A percentile compares a stretch with the other conserved stretches of the same genome.
These are phyloP conservation scores for Schizothecium vesticola DNA, from an alignment of 495 filamentous ascomycete species.

Conservation along the genomic window DNA sequence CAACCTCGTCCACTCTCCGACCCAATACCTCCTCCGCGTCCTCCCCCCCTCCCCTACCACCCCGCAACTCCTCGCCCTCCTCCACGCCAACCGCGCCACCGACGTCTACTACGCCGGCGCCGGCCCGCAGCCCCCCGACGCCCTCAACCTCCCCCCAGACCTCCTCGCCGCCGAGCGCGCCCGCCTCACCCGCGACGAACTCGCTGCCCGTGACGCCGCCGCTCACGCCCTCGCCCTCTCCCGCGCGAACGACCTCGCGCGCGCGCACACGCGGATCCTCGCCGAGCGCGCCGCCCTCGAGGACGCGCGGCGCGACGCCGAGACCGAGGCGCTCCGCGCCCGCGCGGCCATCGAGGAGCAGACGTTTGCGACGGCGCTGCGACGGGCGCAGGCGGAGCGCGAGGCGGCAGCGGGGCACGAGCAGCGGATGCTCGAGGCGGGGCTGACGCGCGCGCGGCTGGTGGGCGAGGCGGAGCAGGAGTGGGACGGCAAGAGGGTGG, in stretches of 20 bases:
- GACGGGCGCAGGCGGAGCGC: constrained; percentile 22
- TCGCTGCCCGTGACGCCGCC: constrained; percentile 31
- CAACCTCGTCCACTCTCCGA: constrained; percentile 39
- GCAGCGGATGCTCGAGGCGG: constrained; percentile 34
- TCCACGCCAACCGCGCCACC: constrained; percentile 37
- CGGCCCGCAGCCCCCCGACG: constrained; percentile 41
- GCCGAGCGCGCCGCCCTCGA: constrained; percentile 40
- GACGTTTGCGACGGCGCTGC: constrained; percentile 21
- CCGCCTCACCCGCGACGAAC: constrained; percentile 34
- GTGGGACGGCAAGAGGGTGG: constrained; percentile 32
- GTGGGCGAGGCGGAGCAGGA: constrained; percentile 38
- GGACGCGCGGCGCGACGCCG: constrained; percentile 37
- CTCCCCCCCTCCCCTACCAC: constrained; percentile 28
- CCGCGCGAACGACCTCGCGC: constrained; percentile 38
- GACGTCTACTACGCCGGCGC: constrained; percentile 46
- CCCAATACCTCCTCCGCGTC: constrained; percentile 38
- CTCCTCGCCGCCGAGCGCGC: constrained; percentile 41
- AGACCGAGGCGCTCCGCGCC: constrained; percentile 27
- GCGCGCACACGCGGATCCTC: constrained; percentile 40
- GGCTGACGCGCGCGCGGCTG: constrained; percentile 32
- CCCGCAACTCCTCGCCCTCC: constrained; percentile 34
- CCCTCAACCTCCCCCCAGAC: constrained; percentile 38
- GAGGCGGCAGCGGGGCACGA: constrained; percentile 34
- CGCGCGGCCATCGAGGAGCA: constrained; percentile 27
- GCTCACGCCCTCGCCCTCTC: constrained; percentile 35